phyloP scores from a whole-genome alignment of 2,329 filamentous ascomycete species.

The Aspergillus sp. region DNA sequence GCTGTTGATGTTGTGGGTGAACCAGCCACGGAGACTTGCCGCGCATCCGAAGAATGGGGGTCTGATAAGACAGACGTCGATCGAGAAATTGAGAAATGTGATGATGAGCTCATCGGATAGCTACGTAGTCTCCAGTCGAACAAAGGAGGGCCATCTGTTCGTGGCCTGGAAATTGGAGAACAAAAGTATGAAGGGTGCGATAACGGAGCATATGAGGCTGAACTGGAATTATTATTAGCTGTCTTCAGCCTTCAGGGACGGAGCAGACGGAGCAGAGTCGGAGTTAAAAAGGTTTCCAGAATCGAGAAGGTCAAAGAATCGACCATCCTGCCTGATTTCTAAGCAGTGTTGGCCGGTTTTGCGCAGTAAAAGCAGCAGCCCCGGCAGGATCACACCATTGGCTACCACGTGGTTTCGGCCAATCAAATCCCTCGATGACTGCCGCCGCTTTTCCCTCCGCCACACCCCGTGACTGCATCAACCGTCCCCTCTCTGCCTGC shows the following conservation, averaged over 20 bases:
- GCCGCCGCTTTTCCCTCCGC: conserved; percentile 4
- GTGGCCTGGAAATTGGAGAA: too few species aligned
- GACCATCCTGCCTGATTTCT: conserved; percentile 26
- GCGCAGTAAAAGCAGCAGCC: conserved; percentile 3
- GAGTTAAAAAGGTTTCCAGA: neutral
- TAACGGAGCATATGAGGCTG: neutral
- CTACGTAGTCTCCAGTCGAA: too few species aligned
- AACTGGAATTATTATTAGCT: neutral
- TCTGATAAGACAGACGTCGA: neutral
- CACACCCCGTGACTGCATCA: conserved; percentile 8
- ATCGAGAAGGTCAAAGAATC: conserved; percentile 10
- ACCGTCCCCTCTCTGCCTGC: conserved; percentile 7
- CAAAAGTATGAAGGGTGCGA: neutral
- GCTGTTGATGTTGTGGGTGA: neutral
- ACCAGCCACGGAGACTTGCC: neutral
- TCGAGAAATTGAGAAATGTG: neutral
- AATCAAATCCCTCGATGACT: neutral
- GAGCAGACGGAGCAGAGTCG: neutral
- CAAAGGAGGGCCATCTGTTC: too few species aligned
- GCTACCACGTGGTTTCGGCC: neutral
- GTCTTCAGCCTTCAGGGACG: neutral
- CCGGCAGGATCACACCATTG: neutral
- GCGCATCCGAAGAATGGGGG: neutral
- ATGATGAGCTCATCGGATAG: too few species aligned
- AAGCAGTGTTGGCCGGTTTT: conserved; percentile 20